A percentile compares a stretch with the other conserved stretches of the same genome.
Evolutionary conservation across 202 grass and related monocot genomes (phyloP).

Genomic region (Eragrostis tef): DNA sequence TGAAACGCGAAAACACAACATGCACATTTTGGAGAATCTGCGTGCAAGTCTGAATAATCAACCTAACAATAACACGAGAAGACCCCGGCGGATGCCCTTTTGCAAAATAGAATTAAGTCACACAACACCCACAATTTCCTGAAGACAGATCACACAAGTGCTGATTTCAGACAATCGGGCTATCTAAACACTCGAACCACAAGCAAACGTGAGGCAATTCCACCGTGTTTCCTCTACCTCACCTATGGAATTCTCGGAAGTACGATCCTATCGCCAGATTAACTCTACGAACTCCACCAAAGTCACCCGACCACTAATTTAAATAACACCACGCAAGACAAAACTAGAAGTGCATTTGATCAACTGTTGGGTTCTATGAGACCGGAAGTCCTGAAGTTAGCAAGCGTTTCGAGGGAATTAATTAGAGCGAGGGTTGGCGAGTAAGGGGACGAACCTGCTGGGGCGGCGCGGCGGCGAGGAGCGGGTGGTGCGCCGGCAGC

Average conservation of each 20-base stretch:
- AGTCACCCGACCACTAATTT: neutral
- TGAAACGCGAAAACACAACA: no score
- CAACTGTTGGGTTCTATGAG: neutral
- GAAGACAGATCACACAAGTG: neutral
- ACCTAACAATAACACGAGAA: neutral
- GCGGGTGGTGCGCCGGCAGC: conserved; percentile 25
- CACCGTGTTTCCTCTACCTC: neutral
- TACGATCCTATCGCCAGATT: neutral
- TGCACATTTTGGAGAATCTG: no score
- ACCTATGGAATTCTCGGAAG: neutral
- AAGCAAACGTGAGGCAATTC: neutral
- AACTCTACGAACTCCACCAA: neutral
- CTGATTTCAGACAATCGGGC: neutral
- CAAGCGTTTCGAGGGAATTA: no score
- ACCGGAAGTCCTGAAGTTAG: no score
- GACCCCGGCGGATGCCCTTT: neutral
- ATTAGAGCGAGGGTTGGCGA: no score
- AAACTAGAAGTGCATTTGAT: neutral
- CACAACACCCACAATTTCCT: neutral
- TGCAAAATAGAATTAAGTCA: neutral
- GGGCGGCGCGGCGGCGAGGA: conserved; percentile 35
- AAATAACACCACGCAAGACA: no score
- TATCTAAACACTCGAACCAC: neutral
- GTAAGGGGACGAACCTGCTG: conserved; percentile 5
- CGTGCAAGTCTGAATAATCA: no score